These are phyloP conservation scores for Hanseniaspora uvarum DNA, from an alignment of 1,139 yeast genomes.

Conservation along the genomic window DNA sequence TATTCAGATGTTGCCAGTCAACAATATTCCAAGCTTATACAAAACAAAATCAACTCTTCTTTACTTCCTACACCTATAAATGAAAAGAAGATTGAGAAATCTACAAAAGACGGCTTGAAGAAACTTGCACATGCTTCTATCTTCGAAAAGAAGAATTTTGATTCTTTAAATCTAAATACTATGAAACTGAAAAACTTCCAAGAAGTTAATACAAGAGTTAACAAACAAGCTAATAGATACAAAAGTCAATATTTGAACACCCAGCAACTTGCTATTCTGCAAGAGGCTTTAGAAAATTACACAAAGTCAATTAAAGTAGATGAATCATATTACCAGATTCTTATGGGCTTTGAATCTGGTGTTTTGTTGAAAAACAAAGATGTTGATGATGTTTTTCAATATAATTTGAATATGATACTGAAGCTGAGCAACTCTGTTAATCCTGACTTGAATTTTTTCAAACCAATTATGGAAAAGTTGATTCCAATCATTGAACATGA, in stretches of 20 bases:
- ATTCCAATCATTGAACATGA: not conserved
- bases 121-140: constrained; percentile 4
- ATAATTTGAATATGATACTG: constrained; percentile 2
- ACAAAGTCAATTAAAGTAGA: constrained; percentile 8
- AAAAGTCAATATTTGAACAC: constrained; percentile 10
- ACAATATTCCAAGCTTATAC: constrained; percentile 10
- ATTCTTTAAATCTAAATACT: constrained; percentile 10
- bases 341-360: constrained; percentile 46
- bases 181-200: constrained; percentile 8
- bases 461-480: not conserved
- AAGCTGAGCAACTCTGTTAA: constrained; percentile 8
- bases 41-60: constrained; percentile 7
- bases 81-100: not conserved
- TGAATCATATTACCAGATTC: constrained; percentile 45
- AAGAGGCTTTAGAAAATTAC: constrained; percentile 11
- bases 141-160: constrained; percentile 13
- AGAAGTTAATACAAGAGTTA: constrained; percentile 11
- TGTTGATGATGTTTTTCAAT: constrained; percentile 6
- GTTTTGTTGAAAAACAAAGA: constrained; percentile 1
- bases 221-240: constrained; percentile 13
- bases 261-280: constrained; percentile 14
- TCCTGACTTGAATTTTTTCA: constrained; percentile 11
- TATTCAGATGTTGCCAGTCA: not conserved
- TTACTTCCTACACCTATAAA: constrained; percentile 4
- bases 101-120: not conserved